These are phyloP conservation scores for Sonneratia caseolaris DNA, from an alignment of 345 rosid species.

Conservation along the genomic window DNA sequence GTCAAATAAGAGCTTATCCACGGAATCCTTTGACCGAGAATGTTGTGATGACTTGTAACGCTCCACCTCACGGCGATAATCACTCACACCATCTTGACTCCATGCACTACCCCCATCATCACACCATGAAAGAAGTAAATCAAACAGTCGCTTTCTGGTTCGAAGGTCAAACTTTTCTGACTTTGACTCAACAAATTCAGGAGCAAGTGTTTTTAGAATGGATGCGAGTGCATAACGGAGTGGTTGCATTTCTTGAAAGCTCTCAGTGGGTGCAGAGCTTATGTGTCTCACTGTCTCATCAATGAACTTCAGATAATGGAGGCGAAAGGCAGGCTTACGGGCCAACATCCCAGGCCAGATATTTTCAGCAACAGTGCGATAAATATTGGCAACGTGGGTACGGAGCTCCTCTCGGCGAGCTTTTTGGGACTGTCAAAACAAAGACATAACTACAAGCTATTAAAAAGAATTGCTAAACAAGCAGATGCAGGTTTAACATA, in stretches of 20 bases:
- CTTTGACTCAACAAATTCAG: conserved; percentile 87
- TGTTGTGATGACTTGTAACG: conserved; percentile 92
- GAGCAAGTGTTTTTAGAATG: conserved; percentile 82
- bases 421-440: conserved; percentile 60
- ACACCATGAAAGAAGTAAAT: conserved; percentile 82
- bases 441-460: neutral
- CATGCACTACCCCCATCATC: conserved; percentile 76
- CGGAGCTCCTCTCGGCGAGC: conserved; percentile 95
- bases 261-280: conserved; percentile 47
- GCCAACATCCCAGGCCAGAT: conserved; percentile 94
- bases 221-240: conserved; percentile 91
- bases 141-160: conserved; percentile 83
- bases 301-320: conserved; percentile 83
- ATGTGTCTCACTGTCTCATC: conserved; percentile 76
- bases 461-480: neutral
- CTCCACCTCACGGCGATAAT: conserved; percentile 96
- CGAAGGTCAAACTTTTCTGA: conserved; percentile 86
- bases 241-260: conserved; percentile 82
- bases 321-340: conserved; percentile 78
- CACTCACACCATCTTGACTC: conserved; percentile 80
- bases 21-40: conserved; percentile 83
- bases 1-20: conserved; percentile 87
- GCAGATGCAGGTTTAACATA: no score
- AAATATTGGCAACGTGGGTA: conserved; percentile 74
- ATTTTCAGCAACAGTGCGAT: conserved; percentile 84